Conservation (phyloP, 805 yeast genomes). For the Starmerella khaoyaiensis region DNA sequence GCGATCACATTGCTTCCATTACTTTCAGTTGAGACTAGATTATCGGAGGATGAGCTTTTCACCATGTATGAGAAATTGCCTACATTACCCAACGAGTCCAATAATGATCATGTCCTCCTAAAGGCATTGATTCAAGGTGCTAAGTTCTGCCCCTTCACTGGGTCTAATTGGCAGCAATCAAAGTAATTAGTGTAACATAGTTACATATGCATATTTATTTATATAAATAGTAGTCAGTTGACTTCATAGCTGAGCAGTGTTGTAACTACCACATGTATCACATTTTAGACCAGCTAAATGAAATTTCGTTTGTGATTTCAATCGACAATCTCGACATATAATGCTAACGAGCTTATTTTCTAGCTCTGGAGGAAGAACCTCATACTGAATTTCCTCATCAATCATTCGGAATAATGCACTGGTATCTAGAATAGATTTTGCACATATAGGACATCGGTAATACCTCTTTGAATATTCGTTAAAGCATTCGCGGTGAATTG, state of each 20-base stretch:
- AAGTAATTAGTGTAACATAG: no score
- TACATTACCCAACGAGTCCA: neutral
- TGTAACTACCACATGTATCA: constrained; percentile 74
- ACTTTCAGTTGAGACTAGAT: constrained; percentile 6
- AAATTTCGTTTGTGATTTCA: constrained; percentile 59
- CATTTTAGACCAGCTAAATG: constrained; percentile 83
- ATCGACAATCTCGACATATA: constrained; percentile 68
- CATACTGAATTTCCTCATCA: constrained; percentile 67
- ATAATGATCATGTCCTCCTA: neutral
- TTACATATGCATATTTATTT: neutral
- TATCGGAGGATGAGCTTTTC: constrained; percentile 12
- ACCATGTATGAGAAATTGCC: constrained; percentile 4
- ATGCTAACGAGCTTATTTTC: constrained; percentile 61
- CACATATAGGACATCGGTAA: constrained; percentile 85
- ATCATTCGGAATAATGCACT: constrained; percentile 77
- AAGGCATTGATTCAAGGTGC: constrained; percentile 11
- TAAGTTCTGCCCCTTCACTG: constrained; percentile 10
- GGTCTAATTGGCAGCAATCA: constrained; percentile 14
- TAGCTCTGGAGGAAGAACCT: constrained; percentile 71
- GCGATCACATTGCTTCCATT: constrained; percentile 17
- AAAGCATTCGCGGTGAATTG: constrained; percentile 77
- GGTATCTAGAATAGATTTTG: constrained; percentile 72
- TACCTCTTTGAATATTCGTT: constrained; percentile 69
- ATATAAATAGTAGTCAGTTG: neutral
- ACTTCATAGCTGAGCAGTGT: constrained; percentile 35